Base-by-base conservation (phyloP, 345 rosid species). In the Salix brachista region DNA sequence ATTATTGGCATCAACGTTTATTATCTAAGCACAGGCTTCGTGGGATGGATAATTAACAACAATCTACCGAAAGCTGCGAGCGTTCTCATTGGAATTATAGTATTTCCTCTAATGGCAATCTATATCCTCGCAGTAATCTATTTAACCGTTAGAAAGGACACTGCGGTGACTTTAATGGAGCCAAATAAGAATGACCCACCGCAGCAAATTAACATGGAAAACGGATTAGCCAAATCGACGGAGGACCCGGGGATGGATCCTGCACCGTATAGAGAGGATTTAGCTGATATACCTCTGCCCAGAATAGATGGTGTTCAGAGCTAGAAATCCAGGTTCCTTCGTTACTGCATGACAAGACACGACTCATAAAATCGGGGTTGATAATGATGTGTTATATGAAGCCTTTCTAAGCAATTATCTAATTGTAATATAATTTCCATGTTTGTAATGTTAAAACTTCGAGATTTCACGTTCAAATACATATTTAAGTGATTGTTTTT, bases 1-100 rank as follows among this genome's bases (percentile, higher is more conserved):
- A 75, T 91, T 23, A 86, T 87, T 18, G 88, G 91, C 66, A 87
- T 91, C 82, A 91, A 91, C 39, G 21, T 91, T 1, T 91, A 91
- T 65, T 90, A 87, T 79, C 80, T 91, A 5, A 73, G 76, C 82
- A 90, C 90, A 6, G 81, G 81, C 5, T 91, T 91, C 30, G 85
- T 87, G 8, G 80, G 18, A 4, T 91, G 96, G 91, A 60, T 91
- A 25, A 36, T 82, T 18, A 74, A 86, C 86, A 87, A 80, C 67
- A 58, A 46, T 34, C 78, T 88, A 19, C 86, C 90, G 0, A 87
- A 67, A 67, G 67, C 80, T 3, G 88, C 75, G 54, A 87, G 85
- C 17, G 84, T 86, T 16, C 76, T 88, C 39, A 83, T 90, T 0
- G 96, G 90, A 16, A 76, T 88, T 28, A 0, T 84, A 6, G 89